Conservation (phyloP, 108 stramenopile genomes). For the Cyclostephanos tholiformis region DNA sequence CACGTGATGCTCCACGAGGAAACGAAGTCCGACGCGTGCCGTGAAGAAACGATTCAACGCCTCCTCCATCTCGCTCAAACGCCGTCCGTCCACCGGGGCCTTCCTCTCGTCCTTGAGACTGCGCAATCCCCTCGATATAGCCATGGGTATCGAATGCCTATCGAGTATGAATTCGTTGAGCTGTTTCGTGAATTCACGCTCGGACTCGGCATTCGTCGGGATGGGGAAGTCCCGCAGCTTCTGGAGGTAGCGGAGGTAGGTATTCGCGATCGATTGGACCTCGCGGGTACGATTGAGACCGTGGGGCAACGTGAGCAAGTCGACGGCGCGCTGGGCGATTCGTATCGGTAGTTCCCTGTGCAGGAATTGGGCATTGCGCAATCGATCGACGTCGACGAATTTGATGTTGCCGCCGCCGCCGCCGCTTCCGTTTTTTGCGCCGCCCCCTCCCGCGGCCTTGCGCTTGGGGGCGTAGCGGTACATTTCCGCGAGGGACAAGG, state of each 20-base stretch:
- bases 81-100: constrained; percentile 40
- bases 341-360: constrained; percentile 90
- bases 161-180: constrained; percentile 62
- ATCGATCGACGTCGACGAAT: constrained; percentile 52
- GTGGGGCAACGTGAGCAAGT: constrained; percentile 84
- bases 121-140: constrained; percentile 67
- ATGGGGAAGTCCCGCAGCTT: constrained; percentile 60
- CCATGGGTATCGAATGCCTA: constrained; percentile 73
- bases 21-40: constrained; percentile 87
- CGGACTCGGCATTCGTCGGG: constrained; percentile 62
- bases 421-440: too few relatives aligned
- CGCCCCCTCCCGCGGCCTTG: constrained; percentile 4
- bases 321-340: constrained; percentile 89
- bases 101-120: constrained; percentile 55
- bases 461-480: constrained; percentile 78
- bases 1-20: constrained; percentile 92
- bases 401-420: constrained; percentile 9
- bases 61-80: constrained; percentile 84
- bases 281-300: constrained; percentile 65
- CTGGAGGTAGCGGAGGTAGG: constrained; percentile 75
- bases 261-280: constrained; percentile 71
- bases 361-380: constrained; percentile 90
- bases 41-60: constrained; percentile 91
- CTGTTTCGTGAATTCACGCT: constrained; percentile 64
- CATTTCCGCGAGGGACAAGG: constrained; percentile 82